A percentile compares a stretch with the other conserved stretches of the same genome.
Evolutionary conservation across 2,329 filamentous ascomycete species (phyloP).

Genomic region (Pseudogymnoascus sp.): DNA sequence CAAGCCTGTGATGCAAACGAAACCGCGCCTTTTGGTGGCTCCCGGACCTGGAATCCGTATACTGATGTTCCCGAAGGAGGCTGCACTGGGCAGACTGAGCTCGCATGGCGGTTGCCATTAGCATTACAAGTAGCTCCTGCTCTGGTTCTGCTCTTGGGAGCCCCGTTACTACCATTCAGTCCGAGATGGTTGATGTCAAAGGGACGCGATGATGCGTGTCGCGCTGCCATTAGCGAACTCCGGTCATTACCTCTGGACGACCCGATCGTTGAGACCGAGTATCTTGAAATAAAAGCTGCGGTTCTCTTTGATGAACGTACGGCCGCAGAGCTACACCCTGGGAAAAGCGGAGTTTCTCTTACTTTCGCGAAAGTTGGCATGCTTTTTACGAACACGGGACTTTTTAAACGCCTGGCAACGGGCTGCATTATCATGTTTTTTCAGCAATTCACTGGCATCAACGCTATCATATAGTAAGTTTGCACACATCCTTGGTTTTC

Average conservation of each 20-base stretch:
- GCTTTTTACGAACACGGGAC: slow-evolving; percentile 10
- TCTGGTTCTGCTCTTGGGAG: slow-evolving; percentile 13
- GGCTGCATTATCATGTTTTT: slow-evolving; percentile 28
- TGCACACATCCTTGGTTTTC: not conserved
- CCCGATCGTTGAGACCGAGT: slow-evolving; percentile 21
- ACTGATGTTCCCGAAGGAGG: slow-evolving; percentile 15
- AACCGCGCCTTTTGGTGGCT: slow-evolving; percentile 13
- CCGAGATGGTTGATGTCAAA: slow-evolving; percentile 25
- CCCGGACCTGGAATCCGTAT: slow-evolving; percentile 15
- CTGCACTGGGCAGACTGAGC: slow-evolving; percentile 16
- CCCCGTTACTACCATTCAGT: slow-evolving; percentile 16
- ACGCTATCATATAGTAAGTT: slow-evolving; percentile 17
- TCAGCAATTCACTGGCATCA: slow-evolving; percentile 33
- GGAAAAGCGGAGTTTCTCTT: not conserved
- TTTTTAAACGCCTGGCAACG: slow-evolving; percentile 29
- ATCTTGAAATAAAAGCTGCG: slow-evolving; percentile 24
- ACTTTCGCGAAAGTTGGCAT: slow-evolving; percentile 8
- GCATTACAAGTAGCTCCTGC: slow-evolving; percentile 19
- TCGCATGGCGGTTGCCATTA: slow-evolving; percentile 27
- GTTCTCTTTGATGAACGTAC: slow-evolving; percentile 38
- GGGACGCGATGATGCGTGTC: slow-evolving; percentile 25
- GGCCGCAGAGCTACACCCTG: slow-evolving; percentile 36
- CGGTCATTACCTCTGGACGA: slow-evolving; percentile 19
- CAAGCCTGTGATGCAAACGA: slow-evolving; percentile 25
- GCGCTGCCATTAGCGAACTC: slow-evolving; percentile 19